Evolutionary conservation across 2,329 filamentous ascomycete genomes (phyloP), one percentile per base, ranked within the genome.

Genomic region (Fusarium guadeloupense): DNA sequence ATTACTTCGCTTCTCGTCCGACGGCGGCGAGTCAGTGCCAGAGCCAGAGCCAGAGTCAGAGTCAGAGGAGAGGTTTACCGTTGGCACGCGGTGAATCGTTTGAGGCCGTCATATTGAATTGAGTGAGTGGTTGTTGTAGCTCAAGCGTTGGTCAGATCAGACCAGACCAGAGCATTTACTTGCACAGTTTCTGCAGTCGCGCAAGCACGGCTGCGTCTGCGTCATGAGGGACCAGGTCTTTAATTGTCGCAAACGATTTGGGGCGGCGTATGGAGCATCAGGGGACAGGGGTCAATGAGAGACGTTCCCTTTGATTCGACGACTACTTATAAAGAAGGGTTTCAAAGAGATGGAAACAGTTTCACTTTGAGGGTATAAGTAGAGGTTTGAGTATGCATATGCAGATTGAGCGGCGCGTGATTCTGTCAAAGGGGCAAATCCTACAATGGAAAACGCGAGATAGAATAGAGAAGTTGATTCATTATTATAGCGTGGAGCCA

Each of bases 201-300:
- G 41, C 59, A 48, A 33, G 59, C 25, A 43, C 45, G 42, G 46
- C 33, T 60, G 59, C 60, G 61, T 62, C 61, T 64, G 59, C 60
- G 61, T 65, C 61, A 64, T 62, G 39, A 59, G 48, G 17, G 20
- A 38, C 60, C 34, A 21, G 60, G 60, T 39, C 54, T 61, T 61
- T 61, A 61, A 62, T 53, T 62, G 39, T 62, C 58, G 58, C 58
- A 59, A 54, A 54, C 26, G 35, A 49, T 37, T 16, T 25, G n/a
- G n/a, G n/a, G 17, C 34, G 30, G 42, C 31, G 21, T 25, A 59
- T 43, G 59, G 58, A 31, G 52, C 43, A 35, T 48, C 20, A 31
- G 50, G 16, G 20, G 37, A 17, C 46, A 41, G 53, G 59, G 43
- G 34, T 40, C 26, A 39, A 35, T 25, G 26, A 34, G 34, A 40